Evolutionary conservation across 257 asterid genomes (phyloP), one percentile per base, ranked within the genome.

Genomic region (Gynochthodes officinalis): DNA sequence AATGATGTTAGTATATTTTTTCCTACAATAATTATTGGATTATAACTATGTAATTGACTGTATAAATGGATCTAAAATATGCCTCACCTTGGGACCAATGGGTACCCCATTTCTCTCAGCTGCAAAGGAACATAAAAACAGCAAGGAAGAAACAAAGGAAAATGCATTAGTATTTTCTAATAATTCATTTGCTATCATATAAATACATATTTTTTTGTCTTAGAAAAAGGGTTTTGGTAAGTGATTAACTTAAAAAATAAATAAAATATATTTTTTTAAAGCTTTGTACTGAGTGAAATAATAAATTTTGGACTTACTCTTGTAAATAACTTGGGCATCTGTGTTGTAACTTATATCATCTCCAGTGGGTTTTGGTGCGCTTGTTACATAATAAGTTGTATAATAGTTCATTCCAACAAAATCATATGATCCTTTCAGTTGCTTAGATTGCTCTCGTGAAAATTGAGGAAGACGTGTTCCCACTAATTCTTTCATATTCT

Each of bases 391-490:
- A 23, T 6, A 19, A 8, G 64, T 33, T 15, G 59, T 69, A 19
- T 75, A 75, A 40, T 75, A 75, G 49, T 69, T 69, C 37, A 75
- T 12, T 49, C 79, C 79, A 52, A 75, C 50, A 19, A 59, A 75
- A 69, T 75, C 79, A 59, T 58, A 75, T 1, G 79, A 75, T 13
- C 68, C 46, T 30, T 75, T 75, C 16, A 75, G 25, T 48, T 68
- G 50, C 49, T 42, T 39, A 48, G 75, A 21, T 62, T 75, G 57
- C 42, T 75, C 39, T 2, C 33, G 42, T 1, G 55, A 59, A n/a
- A 69, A 75, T 27, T 48, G 62, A 1, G 79, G 79, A 11, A 69
- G 54, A 28, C 79, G 74, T 12, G 42, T 52, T 75, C 70, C 71
- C 5, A 75, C 71, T 9, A 68, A 39, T 27, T 30, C 25, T 15